A percentile compares a stretch with the other conserved stretches of the same genome.
phyloP scores from a whole-genome alignment of 1,139 yeast species.

The Saccharomyces hybrid region DNA sequence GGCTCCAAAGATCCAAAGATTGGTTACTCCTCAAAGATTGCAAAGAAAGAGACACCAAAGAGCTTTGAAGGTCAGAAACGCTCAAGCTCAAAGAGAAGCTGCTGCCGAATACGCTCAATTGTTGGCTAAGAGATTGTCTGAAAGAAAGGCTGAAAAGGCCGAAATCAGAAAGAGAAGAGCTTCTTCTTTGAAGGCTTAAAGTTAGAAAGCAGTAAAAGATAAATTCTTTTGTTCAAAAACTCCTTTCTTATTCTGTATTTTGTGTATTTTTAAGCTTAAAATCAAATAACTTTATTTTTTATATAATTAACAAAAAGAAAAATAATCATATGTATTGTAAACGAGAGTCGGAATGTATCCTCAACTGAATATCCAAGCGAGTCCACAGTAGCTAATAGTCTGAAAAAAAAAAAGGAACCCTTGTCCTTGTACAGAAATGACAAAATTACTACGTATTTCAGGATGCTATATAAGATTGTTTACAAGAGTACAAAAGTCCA shows the following conservation, averaged over 20 bases:
- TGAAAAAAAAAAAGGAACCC: not conserved
- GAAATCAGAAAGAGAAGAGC: too few relatives aligned
- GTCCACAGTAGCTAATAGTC: too few relatives aligned
- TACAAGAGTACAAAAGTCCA: not conserved
- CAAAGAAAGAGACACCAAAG: too few relatives aligned
- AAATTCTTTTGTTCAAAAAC: not conserved
- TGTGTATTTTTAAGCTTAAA: not conserved
- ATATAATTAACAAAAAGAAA: not conserved
- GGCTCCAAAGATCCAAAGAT: too few relatives aligned
- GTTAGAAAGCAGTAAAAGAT: constrained; percentile 4
- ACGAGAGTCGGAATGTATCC: not conserved
- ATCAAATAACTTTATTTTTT: not conserved
- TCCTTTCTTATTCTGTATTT: not conserved
- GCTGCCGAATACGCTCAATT: too few relatives aligned
- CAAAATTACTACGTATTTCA: not conserved
- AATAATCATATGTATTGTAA: not conserved
- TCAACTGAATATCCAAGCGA: not conserved
- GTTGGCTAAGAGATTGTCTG: too few relatives aligned
- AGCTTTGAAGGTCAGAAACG: too few relatives aligned
- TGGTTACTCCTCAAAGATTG: too few relatives aligned
- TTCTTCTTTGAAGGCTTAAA: not conserved
- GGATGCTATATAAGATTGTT: not conserved
- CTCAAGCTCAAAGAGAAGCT: too few relatives aligned
- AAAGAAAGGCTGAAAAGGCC: too few relatives aligned
- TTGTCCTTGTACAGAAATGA: not conserved